Percentiles rank a stretch among this genome's conserved stretches.
Conservation (phyloP, 371 early-diverging fungal genomes). For the Chytridium lagenaria region DNA sequence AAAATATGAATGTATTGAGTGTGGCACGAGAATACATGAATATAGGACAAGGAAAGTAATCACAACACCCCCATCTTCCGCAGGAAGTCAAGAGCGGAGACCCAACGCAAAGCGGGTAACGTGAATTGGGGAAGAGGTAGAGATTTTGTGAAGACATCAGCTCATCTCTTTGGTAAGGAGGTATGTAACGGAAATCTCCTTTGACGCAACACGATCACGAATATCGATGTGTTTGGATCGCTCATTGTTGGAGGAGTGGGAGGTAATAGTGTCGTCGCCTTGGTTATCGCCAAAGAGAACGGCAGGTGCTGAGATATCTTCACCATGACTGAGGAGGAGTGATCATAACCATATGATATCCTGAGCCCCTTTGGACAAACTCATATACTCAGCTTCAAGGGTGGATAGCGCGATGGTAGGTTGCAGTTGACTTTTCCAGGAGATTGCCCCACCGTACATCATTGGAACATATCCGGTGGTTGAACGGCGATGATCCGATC, state of each 20-base stretch:
- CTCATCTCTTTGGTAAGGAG: no score
- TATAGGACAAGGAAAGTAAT: no score
- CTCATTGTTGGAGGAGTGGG: neutral
- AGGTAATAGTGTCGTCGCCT: neutral
- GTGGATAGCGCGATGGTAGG: no score
- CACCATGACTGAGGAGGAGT: neutral
- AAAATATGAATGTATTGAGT: no score
- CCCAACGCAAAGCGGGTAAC: no score
- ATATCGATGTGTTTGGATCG: neutral
- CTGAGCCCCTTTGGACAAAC: neutral
- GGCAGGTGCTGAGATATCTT: neutral
- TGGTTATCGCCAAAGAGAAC: neutral
- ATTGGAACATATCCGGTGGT: neutral
- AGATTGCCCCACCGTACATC: neutral
- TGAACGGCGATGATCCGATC: neutral
- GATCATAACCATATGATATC: neutral
- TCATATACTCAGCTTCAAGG: neutral
- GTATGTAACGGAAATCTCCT: no score
- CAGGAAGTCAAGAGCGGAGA: no score
- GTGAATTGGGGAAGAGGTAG: no score
- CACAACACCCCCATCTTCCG: no score
- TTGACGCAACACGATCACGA: no score
- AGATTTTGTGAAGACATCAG: no score
- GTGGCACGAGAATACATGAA: no score
- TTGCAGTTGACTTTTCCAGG: neutral